Conservation (phyloP, 805 yeast species). For the Metschnikowia matae region DNA sequence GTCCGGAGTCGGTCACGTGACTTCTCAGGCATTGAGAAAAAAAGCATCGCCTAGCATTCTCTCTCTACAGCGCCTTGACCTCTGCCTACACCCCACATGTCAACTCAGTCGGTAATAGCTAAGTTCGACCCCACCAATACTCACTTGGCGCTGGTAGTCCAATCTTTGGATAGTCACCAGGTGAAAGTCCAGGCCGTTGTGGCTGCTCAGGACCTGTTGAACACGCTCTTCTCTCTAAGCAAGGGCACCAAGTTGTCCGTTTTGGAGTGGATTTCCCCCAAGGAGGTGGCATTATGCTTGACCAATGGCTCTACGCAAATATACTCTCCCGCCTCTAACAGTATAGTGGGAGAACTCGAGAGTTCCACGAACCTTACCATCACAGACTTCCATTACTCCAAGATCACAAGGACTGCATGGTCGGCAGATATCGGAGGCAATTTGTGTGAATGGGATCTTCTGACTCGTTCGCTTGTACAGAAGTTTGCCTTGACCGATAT, state of each 20-base stretch:
- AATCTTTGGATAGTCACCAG: constrained; percentile 68
- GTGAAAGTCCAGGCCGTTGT: constrained; percentile 56
- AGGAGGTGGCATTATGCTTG: constrained; percentile 55
- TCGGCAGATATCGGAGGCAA: constrained; percentile 55
- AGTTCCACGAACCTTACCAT: constrained; percentile 45
- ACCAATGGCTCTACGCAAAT: constrained; percentile 60
- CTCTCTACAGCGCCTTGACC: not conserved
- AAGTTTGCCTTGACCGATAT: constrained; percentile 41
- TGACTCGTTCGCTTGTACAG: constrained; percentile 37
- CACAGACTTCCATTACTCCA: constrained; percentile 45
- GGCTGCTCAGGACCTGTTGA: constrained; percentile 39
- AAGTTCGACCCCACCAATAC: constrained; percentile 62
- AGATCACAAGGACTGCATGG: constrained; percentile 47
- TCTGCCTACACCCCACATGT: constrained; percentile 6
- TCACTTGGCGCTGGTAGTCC: constrained; percentile 58
- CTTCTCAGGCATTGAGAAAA: constrained; percentile 4
- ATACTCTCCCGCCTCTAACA: constrained; percentile 64
- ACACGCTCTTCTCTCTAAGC: constrained; percentile 49
- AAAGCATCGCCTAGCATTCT: constrained; percentile 3
- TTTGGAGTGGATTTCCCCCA: constrained; percentile 51
- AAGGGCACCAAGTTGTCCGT: constrained; percentile 47
- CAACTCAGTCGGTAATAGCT: constrained; percentile 36
- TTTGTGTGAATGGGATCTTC: constrained; percentile 59
- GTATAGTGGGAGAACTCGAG: constrained; percentile 49
- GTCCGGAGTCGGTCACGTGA: not conserved